These are phyloP conservation scores for Serendipita sp. DNA, from an alignment of 768 basidiomycete species.

Conservation along the genomic window DNA sequence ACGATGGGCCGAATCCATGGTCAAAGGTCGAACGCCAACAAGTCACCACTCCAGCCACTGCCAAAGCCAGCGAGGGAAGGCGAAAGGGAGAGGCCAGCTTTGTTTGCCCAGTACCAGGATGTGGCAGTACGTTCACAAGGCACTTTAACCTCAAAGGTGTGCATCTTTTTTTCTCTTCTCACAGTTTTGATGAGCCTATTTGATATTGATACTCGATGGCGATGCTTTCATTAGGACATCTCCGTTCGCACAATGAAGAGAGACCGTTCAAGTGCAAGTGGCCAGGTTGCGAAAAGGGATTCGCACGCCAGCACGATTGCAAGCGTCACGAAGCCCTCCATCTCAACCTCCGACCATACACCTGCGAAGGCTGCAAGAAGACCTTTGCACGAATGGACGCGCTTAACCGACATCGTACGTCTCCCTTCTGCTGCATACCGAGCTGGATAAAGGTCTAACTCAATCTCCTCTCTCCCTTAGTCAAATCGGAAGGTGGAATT, in stretches of 20 bases:
- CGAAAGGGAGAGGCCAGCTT: constrained; percentile 84
- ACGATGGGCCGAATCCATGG: neutral
- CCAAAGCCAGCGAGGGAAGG: constrained; percentile 69
- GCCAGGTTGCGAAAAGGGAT: constrained; percentile 89
- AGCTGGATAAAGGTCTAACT: neutral
- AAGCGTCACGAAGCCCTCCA: constrained; percentile 93
- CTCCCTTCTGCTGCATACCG: neutral
- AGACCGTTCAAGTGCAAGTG: constrained; percentile 90
- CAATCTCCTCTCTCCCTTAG: neutral
- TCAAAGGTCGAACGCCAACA: constrained; percentile 47
- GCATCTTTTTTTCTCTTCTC: constrained; percentile 9
- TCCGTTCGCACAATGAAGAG: constrained; percentile 89
- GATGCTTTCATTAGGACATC: no score
- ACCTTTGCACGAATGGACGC: constrained; percentile 94
- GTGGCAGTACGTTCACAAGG: constrained; percentile 77
- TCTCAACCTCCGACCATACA: constrained; percentile 81
- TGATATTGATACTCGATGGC: no score
- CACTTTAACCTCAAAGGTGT: constrained; percentile 86
- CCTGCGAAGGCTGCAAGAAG: constrained; percentile 83
- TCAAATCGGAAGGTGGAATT: constrained; percentile 2
- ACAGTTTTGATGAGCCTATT: neutral
- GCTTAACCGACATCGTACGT: constrained; percentile 80
- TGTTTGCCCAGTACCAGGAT: constrained; percentile 64
- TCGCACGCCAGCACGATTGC: constrained; percentile 90
- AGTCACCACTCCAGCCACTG: constrained; percentile 82